Conservation (phyloP, 805 yeast genomes). For the Metschnikowia vanudenii region DNA sequence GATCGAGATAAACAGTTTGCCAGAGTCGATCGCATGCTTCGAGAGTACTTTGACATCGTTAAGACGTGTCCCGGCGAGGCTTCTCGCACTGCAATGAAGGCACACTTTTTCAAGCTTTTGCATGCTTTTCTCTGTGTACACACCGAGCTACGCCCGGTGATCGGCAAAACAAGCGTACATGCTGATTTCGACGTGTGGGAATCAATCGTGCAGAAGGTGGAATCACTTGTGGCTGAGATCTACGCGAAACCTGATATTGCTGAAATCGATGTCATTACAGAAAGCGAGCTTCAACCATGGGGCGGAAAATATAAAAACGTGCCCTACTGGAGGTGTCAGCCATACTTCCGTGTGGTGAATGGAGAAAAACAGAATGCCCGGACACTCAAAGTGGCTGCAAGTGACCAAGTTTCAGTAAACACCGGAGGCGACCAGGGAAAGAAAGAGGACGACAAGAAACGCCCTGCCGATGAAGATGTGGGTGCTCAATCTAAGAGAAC, state of each 20-base stretch:
- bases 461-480: slow-evolving; percentile 3
- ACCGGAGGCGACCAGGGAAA: slow-evolving; percentile 8
- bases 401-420: slow-evolving; percentile 13
- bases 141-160: slow-evolving; percentile 71
- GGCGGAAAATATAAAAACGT: slow-evolving; percentile 78
- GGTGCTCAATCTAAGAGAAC: slow-evolving; percentile 4
- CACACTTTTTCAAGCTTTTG: slow-evolving; percentile 85
- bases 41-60: slow-evolving; percentile 88
- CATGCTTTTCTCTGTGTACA: slow-evolving; percentile 77
- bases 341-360: slow-evolving; percentile 85
- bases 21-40: slow-evolving; percentile 74
- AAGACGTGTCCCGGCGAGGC: slow-evolving; percentile 62
- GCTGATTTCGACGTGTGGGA: slow-evolving; percentile 44
- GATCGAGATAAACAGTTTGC: slow-evolving; percentile 71
- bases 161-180: slow-evolving; percentile 54
- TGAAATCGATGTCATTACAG: slow-evolving; percentile 52
- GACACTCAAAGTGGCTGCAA: slow-evolving; percentile 39
- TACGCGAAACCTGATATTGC: slow-evolving; percentile 51
- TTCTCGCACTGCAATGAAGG: slow-evolving; percentile 79
- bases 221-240: slow-evolving; percentile 58
- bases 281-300: slow-evolving; percentile 61
- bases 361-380: slow-evolving; percentile 55
- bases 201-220: slow-evolving; percentile 60
- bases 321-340: slow-evolving; percentile 97
- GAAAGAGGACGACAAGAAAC: slow-evolving; percentile 4